These are phyloP conservation scores for Corymbia citriodora DNA, from an alignment of 441 rosid genomes.

Conservation along the genomic window DNA sequence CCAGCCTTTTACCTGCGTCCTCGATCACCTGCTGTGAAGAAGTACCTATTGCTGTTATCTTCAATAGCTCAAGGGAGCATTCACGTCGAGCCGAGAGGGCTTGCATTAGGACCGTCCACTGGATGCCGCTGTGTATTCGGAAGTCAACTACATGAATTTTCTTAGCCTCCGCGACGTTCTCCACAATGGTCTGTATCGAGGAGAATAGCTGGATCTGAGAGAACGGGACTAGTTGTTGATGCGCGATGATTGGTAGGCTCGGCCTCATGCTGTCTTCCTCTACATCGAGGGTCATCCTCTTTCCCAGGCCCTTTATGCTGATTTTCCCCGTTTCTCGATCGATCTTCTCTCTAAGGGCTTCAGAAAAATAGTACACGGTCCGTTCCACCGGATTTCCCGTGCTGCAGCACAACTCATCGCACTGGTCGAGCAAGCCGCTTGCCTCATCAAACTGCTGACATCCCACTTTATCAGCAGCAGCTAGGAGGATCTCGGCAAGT, in stretches of 20 bases:
- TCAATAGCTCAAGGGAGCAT: slow-evolving; percentile 24
- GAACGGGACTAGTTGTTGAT: slow-evolving; percentile 6
- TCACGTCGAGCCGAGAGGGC: slow-evolving; percentile 20
- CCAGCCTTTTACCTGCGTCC: slow-evolving; percentile 20
- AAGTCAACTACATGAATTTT: slow-evolving; percentile 23
- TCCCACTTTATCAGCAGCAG: slow-evolving; percentile 18
- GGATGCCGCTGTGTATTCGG: slow-evolving; percentile 14
- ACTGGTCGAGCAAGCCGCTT: slow-evolving; percentile 7
- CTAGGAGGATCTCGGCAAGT: slow-evolving; percentile 15
- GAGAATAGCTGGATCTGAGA: slow-evolving; percentile 14
- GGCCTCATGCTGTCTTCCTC: slow-evolving; percentile 1
- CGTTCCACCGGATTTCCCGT: slow-evolving; percentile 19
- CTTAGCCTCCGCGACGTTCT: slow-evolving; percentile 4
- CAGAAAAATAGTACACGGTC: slow-evolving; percentile 16
- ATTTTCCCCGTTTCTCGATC: slow-evolving; percentile 4
- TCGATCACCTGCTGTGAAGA: slow-evolving; percentile 1
- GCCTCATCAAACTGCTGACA: slow-evolving; percentile 10
- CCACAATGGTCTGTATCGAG: slow-evolving; percentile 17
- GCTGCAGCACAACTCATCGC: slow-evolving; percentile 13
- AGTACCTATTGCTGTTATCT: slow-evolving; percentile 20
- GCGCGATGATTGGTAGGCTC: background rate
- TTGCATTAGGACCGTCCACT: slow-evolving; percentile 20
- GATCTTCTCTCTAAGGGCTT: slow-evolving; percentile 16
- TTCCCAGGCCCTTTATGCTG: background rate
- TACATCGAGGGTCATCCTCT: background rate